Evolutionary conservation across 2,329 filamentous ascomycete species (phyloP).

Genomic region (Claviceps purpurea): DNA sequence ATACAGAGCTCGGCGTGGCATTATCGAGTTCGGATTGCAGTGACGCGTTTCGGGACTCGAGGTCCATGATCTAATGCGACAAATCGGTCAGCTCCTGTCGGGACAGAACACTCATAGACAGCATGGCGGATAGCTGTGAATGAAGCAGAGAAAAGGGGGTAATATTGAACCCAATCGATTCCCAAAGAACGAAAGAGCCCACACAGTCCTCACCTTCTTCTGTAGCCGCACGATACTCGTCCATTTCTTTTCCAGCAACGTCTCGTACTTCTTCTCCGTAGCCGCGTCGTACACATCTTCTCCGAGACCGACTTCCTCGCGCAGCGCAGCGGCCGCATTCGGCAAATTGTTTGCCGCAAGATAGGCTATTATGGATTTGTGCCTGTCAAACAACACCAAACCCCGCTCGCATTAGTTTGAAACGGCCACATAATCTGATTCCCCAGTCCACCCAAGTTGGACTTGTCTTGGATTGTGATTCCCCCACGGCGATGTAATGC

Average conservation of each 20-base stretch:
- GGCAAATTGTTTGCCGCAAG: slow-evolving; percentile 60
- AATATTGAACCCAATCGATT: neutral
- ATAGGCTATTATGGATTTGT: slow-evolving; percentile 91
- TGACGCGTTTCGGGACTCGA: slow-evolving; percentile 60
- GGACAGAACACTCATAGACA: no score
- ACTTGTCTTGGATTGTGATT: neutral
- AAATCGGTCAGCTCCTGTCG: neutral
- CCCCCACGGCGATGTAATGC: slow-evolving; percentile 5
- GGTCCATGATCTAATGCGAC: slow-evolving; percentile 66
- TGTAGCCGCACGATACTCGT: slow-evolving; percentile 88
- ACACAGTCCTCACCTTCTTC: slow-evolving; percentile 58
- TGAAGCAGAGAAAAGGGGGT: neutral
- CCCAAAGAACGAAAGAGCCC: neutral
- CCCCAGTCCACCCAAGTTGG: neutral
- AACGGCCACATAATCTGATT: neutral
- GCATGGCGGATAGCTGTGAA: neutral
- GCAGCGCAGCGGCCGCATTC: slow-evolving; percentile 55
- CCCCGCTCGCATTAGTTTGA: neutral
- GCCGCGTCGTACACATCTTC: slow-evolving; percentile 60
- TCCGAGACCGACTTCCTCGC: slow-evolving; percentile 62
- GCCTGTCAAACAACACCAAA: slow-evolving; percentile 33
- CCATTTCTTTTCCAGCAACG: slow-evolving; percentile 95
- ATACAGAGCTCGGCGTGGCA: slow-evolving; percentile 56
- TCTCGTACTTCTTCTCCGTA: slow-evolving; percentile 88
- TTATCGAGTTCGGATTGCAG: slow-evolving; percentile 77